Conservation (phyloP, 2,329 filamentous ascomycete species). For the Plenodomus lindquistii region DNA sequence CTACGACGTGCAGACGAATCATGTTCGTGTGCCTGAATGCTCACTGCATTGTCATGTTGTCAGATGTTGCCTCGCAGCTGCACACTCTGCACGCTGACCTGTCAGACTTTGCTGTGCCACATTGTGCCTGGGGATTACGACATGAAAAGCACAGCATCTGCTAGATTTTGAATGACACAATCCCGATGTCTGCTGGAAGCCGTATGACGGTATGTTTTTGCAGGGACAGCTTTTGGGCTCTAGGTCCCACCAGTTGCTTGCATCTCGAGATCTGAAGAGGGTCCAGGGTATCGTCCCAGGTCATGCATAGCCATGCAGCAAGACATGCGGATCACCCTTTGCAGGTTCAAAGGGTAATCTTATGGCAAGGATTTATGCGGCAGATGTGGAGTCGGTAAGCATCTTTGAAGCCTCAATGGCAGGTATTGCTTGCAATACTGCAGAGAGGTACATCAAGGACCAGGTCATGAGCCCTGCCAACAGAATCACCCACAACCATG, state of each 20-base stretch:
- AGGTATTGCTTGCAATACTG: too few relatives aligned
- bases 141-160: background rate
- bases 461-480: too few relatives aligned
- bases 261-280: background rate
- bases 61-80: background rate
- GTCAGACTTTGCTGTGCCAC: background rate
- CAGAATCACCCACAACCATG: too few relatives aligned
- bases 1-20: background rate
- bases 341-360: background rate
- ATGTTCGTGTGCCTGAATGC: background rate
- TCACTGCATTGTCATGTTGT: background rate
- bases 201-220: background rate
- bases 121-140: background rate
- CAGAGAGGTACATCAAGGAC: too few relatives aligned
- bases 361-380: background rate
- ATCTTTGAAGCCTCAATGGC: too few relatives aligned
- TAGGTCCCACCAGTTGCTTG: background rate
- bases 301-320: background rate
- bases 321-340: background rate
- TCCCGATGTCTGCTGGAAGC: background rate
- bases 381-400: background rate
- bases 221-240: background rate
- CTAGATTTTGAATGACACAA: background rate
- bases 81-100: background rate
- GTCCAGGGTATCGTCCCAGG: background rate